Evolutionary conservation across 2,329 filamentous ascomycete genomes (phyloP).

Genomic region (Raffaelea albimanens): DNA sequence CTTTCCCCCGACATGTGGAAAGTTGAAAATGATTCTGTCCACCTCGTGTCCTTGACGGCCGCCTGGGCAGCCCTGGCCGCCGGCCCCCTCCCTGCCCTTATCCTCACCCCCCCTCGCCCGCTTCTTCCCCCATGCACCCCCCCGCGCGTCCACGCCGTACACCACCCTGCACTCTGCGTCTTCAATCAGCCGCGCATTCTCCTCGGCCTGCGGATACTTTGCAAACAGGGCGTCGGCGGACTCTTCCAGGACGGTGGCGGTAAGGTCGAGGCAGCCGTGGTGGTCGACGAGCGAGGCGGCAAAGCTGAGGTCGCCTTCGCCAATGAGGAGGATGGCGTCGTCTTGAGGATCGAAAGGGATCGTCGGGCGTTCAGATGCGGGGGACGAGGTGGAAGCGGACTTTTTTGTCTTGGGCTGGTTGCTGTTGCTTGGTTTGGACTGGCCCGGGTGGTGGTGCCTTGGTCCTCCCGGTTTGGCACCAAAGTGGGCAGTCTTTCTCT

Average conservation of each 20-base stretch:
- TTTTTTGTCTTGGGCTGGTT: not conserved
- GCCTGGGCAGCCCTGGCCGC: no score
- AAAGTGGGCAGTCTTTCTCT: conserved; percentile 28
- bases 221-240: conserved; percentile 43
- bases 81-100: conserved; percentile 24
- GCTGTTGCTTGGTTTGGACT: conserved; percentile 4
- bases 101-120: conserved; percentile 29
- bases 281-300: conserved; percentile 55
- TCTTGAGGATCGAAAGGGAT: conserved; percentile 60
- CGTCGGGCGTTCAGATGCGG: conserved; percentile 30
- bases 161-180: conserved; percentile 36
- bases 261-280: conserved; percentile 57
- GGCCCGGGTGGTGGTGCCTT: conserved; percentile 3
- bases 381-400: conserved; percentile 1
- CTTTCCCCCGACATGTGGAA: conserved; percentile 89
- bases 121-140: conserved; percentile 41
- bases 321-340: conserved; percentile 65
- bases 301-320: conserved; percentile 77
- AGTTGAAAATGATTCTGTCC: conserved; percentile 87
- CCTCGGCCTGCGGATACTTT: conserved; percentile 66
- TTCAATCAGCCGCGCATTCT: conserved; percentile 46
- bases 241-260: conserved; percentile 60
- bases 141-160: conserved; percentile 60
- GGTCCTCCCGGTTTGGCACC: conserved; percentile 3
- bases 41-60: conserved; percentile 35